Percentiles rank a stretch among this genome's conserved stretches.
Evolutionary conservation across 352 stramenopile species (phyloP).

Genomic region (Globisporangium sylvaticum): DNA sequence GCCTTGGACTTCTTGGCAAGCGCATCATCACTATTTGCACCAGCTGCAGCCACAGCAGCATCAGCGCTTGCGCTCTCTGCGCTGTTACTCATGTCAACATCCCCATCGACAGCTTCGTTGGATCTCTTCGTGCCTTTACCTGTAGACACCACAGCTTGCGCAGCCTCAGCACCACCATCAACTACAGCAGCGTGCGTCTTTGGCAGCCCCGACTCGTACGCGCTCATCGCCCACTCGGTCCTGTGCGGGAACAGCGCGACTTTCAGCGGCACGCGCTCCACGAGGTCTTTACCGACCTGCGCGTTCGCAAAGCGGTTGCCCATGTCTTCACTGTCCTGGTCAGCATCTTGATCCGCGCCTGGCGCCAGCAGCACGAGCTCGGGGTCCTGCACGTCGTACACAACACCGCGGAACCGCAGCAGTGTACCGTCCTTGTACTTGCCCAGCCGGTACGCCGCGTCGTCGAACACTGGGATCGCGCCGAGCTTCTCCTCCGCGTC

Average conservation of each 20-base stretch:
- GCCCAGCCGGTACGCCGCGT: constrained; percentile 37
- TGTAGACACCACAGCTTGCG: not conserved
- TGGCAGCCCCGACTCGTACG: constrained; percentile 21
- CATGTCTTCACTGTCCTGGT: not conserved
- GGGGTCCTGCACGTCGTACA: constrained; percentile 71
- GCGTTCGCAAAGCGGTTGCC: constrained; percentile 4
- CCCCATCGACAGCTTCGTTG: constrained; percentile 31
- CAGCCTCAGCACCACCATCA: not conserved
- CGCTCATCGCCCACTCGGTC: constrained; percentile 44
- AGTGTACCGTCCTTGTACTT: constrained; percentile 50
- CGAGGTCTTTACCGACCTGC: constrained; percentile 26
- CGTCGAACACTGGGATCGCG: constrained; percentile 38
- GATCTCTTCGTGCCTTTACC: constrained; percentile 41
- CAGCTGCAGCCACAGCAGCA: not conserved
- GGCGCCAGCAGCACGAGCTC: constrained; percentile 50
- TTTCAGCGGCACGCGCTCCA: constrained; percentile 61
- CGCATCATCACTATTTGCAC: constrained; percentile 7
- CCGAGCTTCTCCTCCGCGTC: constrained; percentile 7
- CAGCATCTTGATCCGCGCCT: constrained; percentile 8
- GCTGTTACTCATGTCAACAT: constrained; percentile 5
- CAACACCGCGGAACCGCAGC: constrained; percentile 62
- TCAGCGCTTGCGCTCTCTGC: not conserved
- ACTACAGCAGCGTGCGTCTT: not conserved
- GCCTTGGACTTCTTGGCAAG: constrained; percentile 44
- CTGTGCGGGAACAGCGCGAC: constrained; percentile 57